These are phyloP conservation scores for Nicotiana obtusifolia DNA, from an alignment of 257 asterid species.

Conservation along the genomic window DNA sequence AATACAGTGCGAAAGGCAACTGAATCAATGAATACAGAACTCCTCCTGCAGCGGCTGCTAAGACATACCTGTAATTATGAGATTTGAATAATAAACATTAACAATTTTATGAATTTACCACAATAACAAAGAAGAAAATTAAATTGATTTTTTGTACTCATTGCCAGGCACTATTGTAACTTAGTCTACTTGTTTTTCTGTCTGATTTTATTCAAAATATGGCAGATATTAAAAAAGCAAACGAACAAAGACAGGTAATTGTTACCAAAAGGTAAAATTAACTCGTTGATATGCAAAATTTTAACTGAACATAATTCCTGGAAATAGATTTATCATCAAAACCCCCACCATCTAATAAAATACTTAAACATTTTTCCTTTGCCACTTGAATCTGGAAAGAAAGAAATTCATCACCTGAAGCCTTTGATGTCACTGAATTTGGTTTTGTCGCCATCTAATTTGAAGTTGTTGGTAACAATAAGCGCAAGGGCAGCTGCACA, in stretches of 20 bases:
- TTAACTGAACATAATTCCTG: neutral
- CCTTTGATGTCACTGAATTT: slow-evolving; percentile 37
- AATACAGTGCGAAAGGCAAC: slow-evolving; percentile 47
- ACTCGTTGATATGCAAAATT: neutral
- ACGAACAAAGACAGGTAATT: neutral
- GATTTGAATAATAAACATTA: neutral
- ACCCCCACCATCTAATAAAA: neutral
- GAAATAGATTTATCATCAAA: neutral
- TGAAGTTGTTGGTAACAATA: slow-evolving; percentile 38
- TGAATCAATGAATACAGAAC: slow-evolving; percentile 46
- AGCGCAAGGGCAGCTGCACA: slow-evolving; percentile 40
- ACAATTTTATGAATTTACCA: neutral
- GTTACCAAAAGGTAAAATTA: neutral
- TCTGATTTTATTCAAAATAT: neutral
- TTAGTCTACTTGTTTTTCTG: neutral
- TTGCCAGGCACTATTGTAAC: neutral
- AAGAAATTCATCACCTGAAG: slow-evolving; percentile 32
- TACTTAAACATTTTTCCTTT: no score
- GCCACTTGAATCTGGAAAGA: neutral
- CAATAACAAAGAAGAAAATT: neutral
- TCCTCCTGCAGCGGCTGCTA: slow-evolving; percentile 41
- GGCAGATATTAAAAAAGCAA: neutral
- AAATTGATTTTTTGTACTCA: neutral
- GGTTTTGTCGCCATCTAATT: slow-evolving; percentile 24
- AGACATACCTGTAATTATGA: slow-evolving; percentile 32